These are phyloP conservation scores for Ogataea haglerorum DNA, from an alignment of 805 yeast species.

Conservation along the genomic window DNA sequence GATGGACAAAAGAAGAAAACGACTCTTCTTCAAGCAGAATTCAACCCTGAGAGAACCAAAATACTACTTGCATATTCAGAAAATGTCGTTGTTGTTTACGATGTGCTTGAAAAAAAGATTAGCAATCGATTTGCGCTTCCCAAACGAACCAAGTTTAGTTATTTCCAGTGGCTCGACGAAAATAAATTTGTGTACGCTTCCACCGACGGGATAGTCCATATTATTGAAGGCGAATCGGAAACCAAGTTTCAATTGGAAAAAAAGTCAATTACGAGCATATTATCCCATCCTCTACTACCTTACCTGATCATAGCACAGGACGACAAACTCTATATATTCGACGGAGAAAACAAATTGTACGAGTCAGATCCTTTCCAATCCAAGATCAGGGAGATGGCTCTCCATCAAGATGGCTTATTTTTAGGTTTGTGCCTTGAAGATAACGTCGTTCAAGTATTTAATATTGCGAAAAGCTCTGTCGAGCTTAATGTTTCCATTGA, in stretches of 20 bases:
- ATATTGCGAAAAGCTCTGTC: slow-evolving; percentile 36
- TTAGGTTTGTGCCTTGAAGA: slow-evolving; percentile 35
- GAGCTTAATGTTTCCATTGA: slow-evolving; percentile 33
- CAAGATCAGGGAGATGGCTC: slow-evolving; percentile 11
- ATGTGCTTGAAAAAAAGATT: not conserved
- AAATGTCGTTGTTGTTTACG: slow-evolving; percentile 4
- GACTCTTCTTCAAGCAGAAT: slow-evolving; percentile 1
- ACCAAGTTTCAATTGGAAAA: slow-evolving; percentile 4
- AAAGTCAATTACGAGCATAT: slow-evolving; percentile 5
- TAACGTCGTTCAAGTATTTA: slow-evolving; percentile 37
- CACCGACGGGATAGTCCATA: slow-evolving; percentile 6
- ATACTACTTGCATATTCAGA: slow-evolving; percentile 11
- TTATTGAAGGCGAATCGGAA: slow-evolving; percentile 2
- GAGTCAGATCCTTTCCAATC: slow-evolving; percentile 8
- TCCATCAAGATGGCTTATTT: slow-evolving; percentile 39
- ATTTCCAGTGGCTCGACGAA: slow-evolving; percentile 13
- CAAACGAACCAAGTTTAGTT: slow-evolving; percentile 5
- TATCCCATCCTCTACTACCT: slow-evolving; percentile 14
- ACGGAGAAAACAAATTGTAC: slow-evolving; percentile 3
- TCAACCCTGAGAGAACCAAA: slow-evolving; percentile 3
- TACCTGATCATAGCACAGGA: slow-evolving; percentile 13
- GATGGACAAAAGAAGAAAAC: slow-evolving; percentile 9
- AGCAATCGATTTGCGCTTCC: slow-evolving; percentile 5
- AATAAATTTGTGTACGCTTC: slow-evolving; percentile 6
- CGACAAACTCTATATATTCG: slow-evolving; percentile 11